Conservation (phyloP, 768 basidiomycete genomes). For the Omphalotus guepiniiformis region DNA sequence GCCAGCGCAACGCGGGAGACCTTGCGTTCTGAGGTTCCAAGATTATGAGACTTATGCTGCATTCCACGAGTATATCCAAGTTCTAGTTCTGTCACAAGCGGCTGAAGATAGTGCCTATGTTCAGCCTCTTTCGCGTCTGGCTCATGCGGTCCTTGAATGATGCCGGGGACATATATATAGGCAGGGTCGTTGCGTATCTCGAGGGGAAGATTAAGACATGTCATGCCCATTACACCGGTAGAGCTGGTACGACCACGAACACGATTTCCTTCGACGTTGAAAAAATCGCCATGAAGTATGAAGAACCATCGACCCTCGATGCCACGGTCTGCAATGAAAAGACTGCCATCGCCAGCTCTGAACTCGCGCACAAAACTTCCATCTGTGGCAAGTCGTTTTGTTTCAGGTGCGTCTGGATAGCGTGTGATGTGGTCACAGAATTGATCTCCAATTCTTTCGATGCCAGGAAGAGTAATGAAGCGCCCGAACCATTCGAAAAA, state of each 20-base stretch:
- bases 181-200: conserved; percentile 4
- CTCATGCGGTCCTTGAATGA: conserved; percentile 8
- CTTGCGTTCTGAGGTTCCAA: background rate
- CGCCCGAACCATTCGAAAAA: conserved; percentile 8
- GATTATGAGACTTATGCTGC: background rate
- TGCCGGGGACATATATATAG: conserved; percentile 7
- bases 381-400: background rate
- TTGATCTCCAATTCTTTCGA: conserved; percentile 1
- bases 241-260: conserved; percentile 2
- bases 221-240: conserved; percentile 6
- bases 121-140: conserved; percentile 1
- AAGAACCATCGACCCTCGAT: conserved; percentile 8
- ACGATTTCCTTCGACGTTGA: conserved; percentile 3
- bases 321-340: conserved; percentile 2
- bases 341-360: background rate
- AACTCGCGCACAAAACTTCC: background rate
- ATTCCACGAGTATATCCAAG: conserved; percentile 4
- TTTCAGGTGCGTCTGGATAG: background rate
- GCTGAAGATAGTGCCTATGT: conserved; percentile 7
- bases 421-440: background rate
- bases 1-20: conserved; percentile 5
- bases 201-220: conserved; percentile 7
- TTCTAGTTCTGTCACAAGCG: conserved; percentile 1
- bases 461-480: conserved; percentile 3
- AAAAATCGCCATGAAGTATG: conserved; percentile 3